These are phyloP conservation scores for Tetrapisispora arboricola DNA, from an alignment of 805 yeast genomes.

Conservation along the genomic window DNA sequence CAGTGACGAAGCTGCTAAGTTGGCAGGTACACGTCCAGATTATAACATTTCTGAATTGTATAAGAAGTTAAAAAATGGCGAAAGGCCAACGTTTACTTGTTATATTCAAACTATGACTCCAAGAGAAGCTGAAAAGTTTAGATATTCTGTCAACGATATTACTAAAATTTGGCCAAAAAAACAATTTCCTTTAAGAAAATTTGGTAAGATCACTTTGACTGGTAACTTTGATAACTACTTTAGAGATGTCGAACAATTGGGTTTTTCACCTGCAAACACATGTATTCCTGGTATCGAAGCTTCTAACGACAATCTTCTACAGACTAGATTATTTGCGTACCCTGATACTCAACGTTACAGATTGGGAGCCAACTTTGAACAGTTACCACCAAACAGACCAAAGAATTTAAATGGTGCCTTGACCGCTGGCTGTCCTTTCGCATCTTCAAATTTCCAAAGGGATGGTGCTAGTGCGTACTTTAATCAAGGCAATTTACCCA, in stretches of 20 bases:
- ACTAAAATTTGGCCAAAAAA: constrained; percentile 86
- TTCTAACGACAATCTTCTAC: constrained; percentile 68
- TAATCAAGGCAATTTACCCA: constrained; percentile 42
- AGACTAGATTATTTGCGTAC: constrained; percentile 66
- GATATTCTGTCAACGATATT: constrained; percentile 76
- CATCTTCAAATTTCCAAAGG: constrained; percentile 40
- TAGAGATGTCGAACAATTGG: constrained; percentile 41
- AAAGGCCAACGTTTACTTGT: constrained; percentile 41
- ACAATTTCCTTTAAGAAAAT: constrained; percentile 72
- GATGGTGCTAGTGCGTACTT: constrained; percentile 49
- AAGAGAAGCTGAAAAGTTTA: constrained; percentile 62
- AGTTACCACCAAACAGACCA: constrained; percentile 52
- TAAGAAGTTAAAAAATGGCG: constrained; percentile 38
- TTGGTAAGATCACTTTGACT: constrained; percentile 50
- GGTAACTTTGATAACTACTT: constrained; percentile 48
- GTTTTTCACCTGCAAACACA: constrained; percentile 59
- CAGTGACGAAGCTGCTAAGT: constrained; percentile 37
- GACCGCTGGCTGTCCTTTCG: constrained; percentile 18
- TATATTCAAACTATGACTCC: constrained; percentile 61
- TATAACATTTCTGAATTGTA: constrained; percentile 33
- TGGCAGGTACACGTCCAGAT: constrained; percentile 44
- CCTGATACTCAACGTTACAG: constrained; percentile 72
- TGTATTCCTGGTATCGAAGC: constrained; percentile 69
- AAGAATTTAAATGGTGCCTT: constrained; percentile 2
- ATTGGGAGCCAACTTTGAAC: constrained; percentile 58